phyloP scores from a whole-genome alignment of 1,139 yeast genomes.

The Blastobotrys illinoisensis region DNA sequence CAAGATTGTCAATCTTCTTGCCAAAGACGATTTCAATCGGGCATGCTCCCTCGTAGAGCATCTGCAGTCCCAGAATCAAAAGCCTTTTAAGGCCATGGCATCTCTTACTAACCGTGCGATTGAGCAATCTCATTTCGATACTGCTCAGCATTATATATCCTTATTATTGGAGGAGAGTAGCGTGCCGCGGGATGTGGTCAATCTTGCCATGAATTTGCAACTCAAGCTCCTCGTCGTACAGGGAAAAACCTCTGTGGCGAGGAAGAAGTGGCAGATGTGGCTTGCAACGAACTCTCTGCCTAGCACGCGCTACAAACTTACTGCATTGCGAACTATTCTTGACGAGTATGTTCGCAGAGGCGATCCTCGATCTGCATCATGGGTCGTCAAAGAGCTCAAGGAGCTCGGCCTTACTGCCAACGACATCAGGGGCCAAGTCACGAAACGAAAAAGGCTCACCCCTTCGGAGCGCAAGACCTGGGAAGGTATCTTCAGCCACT shows the following conservation, averaged over 20 bases:
- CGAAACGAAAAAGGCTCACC: not conserved
- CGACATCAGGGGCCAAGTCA: not conserved
- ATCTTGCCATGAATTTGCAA: not conserved
- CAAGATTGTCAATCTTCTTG: slow-evolving; percentile 18
- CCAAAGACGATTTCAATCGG: slow-evolving; percentile 15
- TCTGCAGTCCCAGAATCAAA: slow-evolving; percentile 5
- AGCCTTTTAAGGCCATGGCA: slow-evolving; percentile 10
- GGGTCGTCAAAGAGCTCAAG: slow-evolving; percentile 4
- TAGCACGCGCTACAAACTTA: not conserved
- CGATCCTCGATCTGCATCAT: not conserved
- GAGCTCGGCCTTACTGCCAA: not conserved
- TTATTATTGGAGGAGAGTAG: not conserved
- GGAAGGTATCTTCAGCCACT: not conserved
- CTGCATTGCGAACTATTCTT: slow-evolving; percentile 3
- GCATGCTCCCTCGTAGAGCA: slow-evolving; percentile 12
- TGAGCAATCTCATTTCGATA: slow-evolving; percentile 2
- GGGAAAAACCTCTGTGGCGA: not conserved
- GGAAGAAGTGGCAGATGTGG: slow-evolving; percentile 7
- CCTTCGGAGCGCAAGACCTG: not conserved
- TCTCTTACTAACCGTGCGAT: slow-evolving; percentile 14
- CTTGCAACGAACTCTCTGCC: slow-evolving; percentile 2
- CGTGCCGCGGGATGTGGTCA: not conserved
- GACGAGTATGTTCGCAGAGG: slow-evolving; percentile 5
- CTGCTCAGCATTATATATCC: slow-evolving; percentile 3
- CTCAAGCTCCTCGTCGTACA: slow-evolving; percentile 1